Evolutionary conservation across 306 rosid species (phyloP).

Genomic region (Inga leiocalycina): DNA sequence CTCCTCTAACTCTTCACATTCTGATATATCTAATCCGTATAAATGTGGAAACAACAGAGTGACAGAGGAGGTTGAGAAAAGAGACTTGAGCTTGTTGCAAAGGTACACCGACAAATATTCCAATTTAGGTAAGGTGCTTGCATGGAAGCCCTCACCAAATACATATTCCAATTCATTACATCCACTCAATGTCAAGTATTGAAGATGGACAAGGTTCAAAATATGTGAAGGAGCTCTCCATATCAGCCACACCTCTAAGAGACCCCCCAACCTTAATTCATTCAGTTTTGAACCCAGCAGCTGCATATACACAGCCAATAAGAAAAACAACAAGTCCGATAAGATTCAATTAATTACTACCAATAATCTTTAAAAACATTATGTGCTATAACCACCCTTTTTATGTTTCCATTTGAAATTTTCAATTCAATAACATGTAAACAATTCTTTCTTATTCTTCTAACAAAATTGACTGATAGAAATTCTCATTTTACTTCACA

Average conservation of each 20-base stretch:
- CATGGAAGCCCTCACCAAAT: neutral
- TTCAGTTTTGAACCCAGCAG: neutral
- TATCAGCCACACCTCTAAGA: neutral
- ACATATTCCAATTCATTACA: neutral
- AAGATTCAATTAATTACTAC: no score
- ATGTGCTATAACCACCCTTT: no score
- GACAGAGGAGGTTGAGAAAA: neutral
- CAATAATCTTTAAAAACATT: no score
- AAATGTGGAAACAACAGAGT: neutral
- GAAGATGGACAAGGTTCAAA: neutral
- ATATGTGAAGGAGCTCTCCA: neutral
- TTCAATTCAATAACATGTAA: no score
- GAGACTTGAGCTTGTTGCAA: neutral
- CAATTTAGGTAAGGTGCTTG: neutral
- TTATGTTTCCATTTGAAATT: no score
- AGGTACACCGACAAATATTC: rapidly evolving
- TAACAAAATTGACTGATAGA: no score
- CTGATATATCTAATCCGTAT: neutral
- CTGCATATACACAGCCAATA: neutral
- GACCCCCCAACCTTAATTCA: neutral
- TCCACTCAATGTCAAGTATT: rapidly evolving
- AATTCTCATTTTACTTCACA: no score
- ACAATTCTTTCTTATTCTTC: no score
- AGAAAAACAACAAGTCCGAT: no score
- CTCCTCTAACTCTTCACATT: neutral